phyloP scores from a whole-genome alignment of 2,329 filamentous ascomycete genomes.

The Trichoderma koningiopsis region DNA sequence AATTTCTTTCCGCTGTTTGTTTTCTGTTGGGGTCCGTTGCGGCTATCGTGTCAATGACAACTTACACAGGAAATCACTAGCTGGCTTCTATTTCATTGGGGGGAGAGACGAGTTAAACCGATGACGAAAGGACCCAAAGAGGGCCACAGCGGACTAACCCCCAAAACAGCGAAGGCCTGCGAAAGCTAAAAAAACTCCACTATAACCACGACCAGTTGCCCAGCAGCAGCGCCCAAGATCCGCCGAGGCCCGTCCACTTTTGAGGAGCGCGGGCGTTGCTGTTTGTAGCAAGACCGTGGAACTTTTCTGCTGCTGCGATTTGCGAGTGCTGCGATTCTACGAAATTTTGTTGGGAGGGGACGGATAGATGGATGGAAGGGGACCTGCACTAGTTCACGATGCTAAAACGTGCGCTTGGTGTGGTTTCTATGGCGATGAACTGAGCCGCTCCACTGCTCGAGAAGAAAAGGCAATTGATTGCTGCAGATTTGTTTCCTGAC shows the following conservation, averaged over 20 bases:
- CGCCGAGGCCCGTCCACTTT: background rate
- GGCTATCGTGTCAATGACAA: background rate
- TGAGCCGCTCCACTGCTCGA: background rate
- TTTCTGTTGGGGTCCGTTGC: conserved; percentile 2
- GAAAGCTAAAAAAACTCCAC: background rate
- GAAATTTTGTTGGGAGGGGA: conserved; percentile 36
- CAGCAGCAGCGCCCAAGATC: background rate
- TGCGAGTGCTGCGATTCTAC: background rate
- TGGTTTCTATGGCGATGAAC: background rate
- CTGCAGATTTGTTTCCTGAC: background rate
- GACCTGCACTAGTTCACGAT: background rate
- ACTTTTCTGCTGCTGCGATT: conserved; percentile 26
- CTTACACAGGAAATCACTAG: background rate
- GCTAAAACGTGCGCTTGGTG: background rate
- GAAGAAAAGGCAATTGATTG: background rate
- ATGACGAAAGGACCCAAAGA: conserved; percentile 26
- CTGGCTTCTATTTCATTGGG: background rate
- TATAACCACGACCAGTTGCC: background rate
- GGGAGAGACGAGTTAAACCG: background rate
- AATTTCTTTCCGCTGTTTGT: background rate
- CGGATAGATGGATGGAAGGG: background rate
- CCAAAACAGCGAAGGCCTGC: background rate
- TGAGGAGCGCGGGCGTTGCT: background rate
- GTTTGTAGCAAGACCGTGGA: conserved; percentile 1
- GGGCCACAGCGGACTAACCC: background rate